Evolutionary conservation across 2,329 filamentous ascomycete genomes (phyloP).

Genomic region (Colletotrichum liaoningense): DNA sequence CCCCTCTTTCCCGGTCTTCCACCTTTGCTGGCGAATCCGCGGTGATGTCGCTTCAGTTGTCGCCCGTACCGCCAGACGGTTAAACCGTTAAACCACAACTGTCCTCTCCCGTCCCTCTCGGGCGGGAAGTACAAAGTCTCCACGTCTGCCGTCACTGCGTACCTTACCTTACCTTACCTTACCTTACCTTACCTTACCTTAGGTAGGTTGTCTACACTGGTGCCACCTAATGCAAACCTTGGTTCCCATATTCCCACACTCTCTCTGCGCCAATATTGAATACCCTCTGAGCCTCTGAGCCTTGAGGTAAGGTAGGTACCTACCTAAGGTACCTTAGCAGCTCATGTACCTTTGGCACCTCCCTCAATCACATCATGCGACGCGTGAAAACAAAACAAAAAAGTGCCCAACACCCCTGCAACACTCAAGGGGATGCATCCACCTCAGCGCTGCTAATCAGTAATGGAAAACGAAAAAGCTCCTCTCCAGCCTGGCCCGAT

Average conservation of each 20-base stretch:
- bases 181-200: no score
- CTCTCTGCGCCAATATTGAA: not conserved
- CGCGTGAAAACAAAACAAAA: not conserved
- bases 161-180: no score
- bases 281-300: not conserved
- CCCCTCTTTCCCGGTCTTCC: not conserved
- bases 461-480: slow-evolving; percentile 13
- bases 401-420: slow-evolving; percentile 31
- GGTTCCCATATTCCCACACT: not conserved
- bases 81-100: not conserved
- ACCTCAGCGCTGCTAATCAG: slow-evolving; percentile 32
- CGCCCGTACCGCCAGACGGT: no score
- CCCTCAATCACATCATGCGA: slow-evolving; percentile 34
- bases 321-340: no score
- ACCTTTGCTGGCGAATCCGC: not conserved
- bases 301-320: no score
- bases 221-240: slow-evolving; percentile 16
- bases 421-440: slow-evolving; percentile 27
- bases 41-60: not conserved
- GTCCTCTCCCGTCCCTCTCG: no score
- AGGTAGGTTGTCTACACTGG: not conserved
- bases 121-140: not conserved
- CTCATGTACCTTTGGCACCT: not conserved
- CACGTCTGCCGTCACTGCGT: not conserved
- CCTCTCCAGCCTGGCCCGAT: slow-evolving; percentile 25